phyloP scores from a whole-genome alignment of 257 asterid genomes.

The Gardenia jasminoides region DNA sequence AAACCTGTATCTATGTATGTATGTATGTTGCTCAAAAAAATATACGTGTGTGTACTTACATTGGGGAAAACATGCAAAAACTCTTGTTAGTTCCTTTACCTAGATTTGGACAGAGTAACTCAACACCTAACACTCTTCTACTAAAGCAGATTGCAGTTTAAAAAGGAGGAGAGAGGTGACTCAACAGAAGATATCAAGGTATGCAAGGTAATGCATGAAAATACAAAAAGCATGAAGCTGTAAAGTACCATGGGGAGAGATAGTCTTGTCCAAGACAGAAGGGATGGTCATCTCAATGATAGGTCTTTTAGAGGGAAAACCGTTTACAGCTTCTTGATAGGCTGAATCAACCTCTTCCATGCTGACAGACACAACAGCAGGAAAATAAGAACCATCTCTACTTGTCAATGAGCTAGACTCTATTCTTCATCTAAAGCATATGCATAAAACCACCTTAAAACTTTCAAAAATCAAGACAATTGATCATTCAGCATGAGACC shows the following conservation, averaged over 20 bases:
- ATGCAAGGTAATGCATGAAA: background rate
- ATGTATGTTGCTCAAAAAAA: no score
- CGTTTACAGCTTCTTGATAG: slow-evolving; percentile 68
- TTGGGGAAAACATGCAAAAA: no score
- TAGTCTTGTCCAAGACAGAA: slow-evolving; percentile 79
- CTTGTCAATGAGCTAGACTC: slow-evolving; percentile 1
- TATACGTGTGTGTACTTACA: no score
- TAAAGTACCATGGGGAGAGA: slow-evolving; percentile 79
- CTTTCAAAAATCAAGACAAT: no score
- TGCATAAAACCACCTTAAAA: background rate
- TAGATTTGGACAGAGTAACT: background rate
- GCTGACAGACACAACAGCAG: slow-evolving; percentile 38
- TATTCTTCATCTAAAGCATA: background rate
- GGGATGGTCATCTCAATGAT: slow-evolving; percentile 98
- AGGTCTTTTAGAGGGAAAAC: slow-evolving; percentile 81
- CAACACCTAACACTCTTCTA: background rate
- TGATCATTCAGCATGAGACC: no score
- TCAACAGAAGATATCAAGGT: background rate
- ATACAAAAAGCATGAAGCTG: background rate
- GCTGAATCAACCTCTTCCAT: slow-evolving; percentile 82
- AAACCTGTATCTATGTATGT: no score
- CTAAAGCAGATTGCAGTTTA: background rate
- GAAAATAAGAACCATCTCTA: background rate
- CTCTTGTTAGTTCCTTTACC: background rate
- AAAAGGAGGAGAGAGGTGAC: no score